Conservation (phyloP, 139 green algal genomes). For the Closterium sp. region DNA sequence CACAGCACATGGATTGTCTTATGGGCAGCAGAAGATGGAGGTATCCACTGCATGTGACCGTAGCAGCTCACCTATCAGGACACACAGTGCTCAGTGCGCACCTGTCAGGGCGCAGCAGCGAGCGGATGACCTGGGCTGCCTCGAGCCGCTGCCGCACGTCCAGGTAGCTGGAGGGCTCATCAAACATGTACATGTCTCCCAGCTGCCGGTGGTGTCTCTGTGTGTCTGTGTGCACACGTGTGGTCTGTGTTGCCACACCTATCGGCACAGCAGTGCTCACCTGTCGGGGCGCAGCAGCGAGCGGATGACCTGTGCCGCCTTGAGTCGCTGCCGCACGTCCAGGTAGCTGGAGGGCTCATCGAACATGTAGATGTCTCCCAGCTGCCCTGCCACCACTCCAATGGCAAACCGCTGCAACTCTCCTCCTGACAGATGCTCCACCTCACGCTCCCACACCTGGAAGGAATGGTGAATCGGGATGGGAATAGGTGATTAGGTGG, state of each 20-base stretch:
- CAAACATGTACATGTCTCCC: conserved; percentile 98
- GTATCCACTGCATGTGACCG: too few relatives aligned
- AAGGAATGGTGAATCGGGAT: too few relatives aligned
- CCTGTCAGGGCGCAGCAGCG: conserved; percentile 28
- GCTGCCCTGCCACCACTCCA: conserved; percentile 83
- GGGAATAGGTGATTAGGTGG: not conserved
- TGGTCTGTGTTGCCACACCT: too few relatives aligned
- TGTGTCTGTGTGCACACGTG: too few relatives aligned
- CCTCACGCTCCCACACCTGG: conserved; percentile 88
- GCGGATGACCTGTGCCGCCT: conserved; percentile 62
- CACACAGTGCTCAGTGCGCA: too few relatives aligned
- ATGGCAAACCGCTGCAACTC: conserved; percentile 99
- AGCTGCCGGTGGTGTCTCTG: too few relatives aligned
- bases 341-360: conserved; percentile 97
- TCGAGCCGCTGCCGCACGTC: conserved; percentile 96
- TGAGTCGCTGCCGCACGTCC: conserved; percentile 94
- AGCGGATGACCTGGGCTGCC: conserved; percentile 56
- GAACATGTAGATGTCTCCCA: conserved; percentile 97
- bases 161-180: conserved; percentile 96
- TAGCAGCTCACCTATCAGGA: too few relatives aligned
- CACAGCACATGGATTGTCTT: too few relatives aligned
- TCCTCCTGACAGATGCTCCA: conserved; percentile 91
- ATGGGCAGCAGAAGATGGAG: too few relatives aligned
- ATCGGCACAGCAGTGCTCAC: too few relatives aligned
- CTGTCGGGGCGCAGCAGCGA: conserved; percentile 40